Base-by-base conservation (phyloP, 768 basidiomycete species). In the Chalciporus chontae region DNA sequence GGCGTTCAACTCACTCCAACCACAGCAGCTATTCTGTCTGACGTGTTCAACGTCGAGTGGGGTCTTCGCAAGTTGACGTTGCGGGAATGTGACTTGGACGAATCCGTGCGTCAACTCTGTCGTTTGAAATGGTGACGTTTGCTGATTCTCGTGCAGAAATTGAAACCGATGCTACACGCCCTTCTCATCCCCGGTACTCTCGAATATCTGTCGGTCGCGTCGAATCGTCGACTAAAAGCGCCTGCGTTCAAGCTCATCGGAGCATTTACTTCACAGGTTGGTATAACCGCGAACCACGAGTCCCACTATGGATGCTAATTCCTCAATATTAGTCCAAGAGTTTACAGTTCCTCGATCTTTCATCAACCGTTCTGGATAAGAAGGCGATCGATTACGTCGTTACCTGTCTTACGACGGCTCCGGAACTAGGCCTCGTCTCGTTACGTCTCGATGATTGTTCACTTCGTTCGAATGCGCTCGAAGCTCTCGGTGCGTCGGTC, bases 41-140 rank as follows among this genome's bases (percentile, higher is more conserved):
- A 98, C 68, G 83, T 96, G 13, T 83, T 98, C 55, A 81, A 83
- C 8, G 85, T 96, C 50, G 92, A 97, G 67, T 97, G 94, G 89
- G 94, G 94, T 0, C 71, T 96, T 17, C 76, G 87, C 23, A 94
- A 92, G 60, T 73, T 95, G 18, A 84, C 87, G 0, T 78, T 96
- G 47, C 82, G 90, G 37, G 87, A 89, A 64, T 97, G 94, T 60
- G 84, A 94, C 57, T 67, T 98, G 18, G 91, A 94, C 55, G 88
- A 92, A 45, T 76, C 78, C 51, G 93, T 93, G 69, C 5, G 48
- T 64, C 38, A 39, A 39, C 45, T n/a, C 17, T 1, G 21, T 24
- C 41, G 51, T 18, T 23, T 39, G 26, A 26, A n/a, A 31, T 43
- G 2, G 31, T 29, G 13, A 21, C 38, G 15, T 21, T 7, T 41